Percentiles rank a stretch among this genome's conserved stretches.
Conservation (phyloP, 352 stramenopile genomes). For the Saprolegnia parasitica region DNA sequence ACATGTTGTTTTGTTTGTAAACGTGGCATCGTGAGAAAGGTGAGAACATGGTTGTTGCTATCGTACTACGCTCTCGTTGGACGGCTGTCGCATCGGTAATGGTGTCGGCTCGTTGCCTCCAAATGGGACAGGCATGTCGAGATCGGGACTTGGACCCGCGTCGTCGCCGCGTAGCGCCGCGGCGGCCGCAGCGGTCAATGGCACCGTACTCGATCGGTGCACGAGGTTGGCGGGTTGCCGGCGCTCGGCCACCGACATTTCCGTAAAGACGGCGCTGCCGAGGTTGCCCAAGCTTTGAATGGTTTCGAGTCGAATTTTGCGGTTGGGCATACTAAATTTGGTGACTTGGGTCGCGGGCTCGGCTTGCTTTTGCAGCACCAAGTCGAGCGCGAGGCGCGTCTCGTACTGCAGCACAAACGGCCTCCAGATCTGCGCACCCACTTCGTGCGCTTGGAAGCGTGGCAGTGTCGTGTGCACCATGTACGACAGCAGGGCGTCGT, state of each 20-base stretch:
- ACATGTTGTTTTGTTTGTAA: neutral
- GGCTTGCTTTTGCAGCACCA: slow-evolving; percentile 11
- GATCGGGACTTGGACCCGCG: too few relatives aligned
- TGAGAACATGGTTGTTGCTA: too few relatives aligned
- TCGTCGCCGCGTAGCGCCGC: too few relatives aligned
- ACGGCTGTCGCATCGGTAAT: too few relatives aligned
- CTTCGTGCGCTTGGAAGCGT: slow-evolving; percentile 12
- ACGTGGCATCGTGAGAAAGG: too few relatives aligned
- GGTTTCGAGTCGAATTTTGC: neutral
- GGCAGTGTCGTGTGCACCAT: slow-evolving; percentile 10
- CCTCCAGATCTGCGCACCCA: slow-evolving; percentile 1
- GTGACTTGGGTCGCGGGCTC: neutral
- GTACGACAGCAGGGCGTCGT: neutral
- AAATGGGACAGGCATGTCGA: too few relatives aligned
- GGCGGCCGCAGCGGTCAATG: too few relatives aligned
- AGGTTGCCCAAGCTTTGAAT: slow-evolving; percentile 8
- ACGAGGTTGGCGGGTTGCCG: too few relatives aligned
- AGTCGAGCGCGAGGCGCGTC: slow-evolving; percentile 13
- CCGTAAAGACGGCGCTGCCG: neutral
- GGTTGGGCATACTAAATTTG: neutral
- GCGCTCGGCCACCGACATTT: too few relatives aligned
- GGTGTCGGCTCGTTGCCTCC: too few relatives aligned
- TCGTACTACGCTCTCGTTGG: too few relatives aligned
- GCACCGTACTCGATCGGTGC: too few relatives aligned
- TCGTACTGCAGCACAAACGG: slow-evolving; percentile 19